Base-by-base conservation (phyloP, 352 stramenopile genomes). In the Hyaloperonospora brassicae region DNA sequence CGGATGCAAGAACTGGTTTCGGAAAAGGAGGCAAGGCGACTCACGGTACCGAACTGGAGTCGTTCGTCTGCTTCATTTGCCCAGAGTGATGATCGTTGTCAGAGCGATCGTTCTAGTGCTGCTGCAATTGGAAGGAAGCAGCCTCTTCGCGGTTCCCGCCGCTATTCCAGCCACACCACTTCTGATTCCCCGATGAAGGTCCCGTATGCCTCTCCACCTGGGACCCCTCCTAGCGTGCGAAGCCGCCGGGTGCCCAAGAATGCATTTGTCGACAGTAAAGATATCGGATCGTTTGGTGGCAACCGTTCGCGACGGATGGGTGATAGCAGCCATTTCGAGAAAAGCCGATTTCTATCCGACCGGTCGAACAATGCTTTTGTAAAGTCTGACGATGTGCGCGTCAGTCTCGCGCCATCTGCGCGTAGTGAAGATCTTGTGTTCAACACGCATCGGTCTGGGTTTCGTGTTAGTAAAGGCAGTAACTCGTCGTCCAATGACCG, bases 351-450 rank as follows among this genome's bases (percentile, higher is more conserved):
- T 25, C 25, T 59, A 21, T 71, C 59, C 14, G 59, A 55, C 23
- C 66, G 56, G 40, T 64, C 59, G 13, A 67, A 65, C 6, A 44
- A 38, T 31, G 49, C 40, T 7, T 68, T 70, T 43, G 47, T 34
- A 21, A 59, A 65, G 35, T 60, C 27, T 34, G 27, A 54, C 0
- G 24, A 41, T 21, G 52, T 50, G 0, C 61, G 61, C 49, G 47
- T 66, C 49, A 70, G 65, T 41, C 35, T 61, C 0, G 55, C 55
- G 23, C 58, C 48, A 45, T 63, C 54, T 3, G 53, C 43, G 12
- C 53, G 66, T 11, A 43, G 57, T 31, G 60, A 67, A 35, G 60
- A 72, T n/a, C 55, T 75, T 45, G 44, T 49, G 38, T 72, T 68
- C 25, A 56, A 50, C 10, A 50, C 56, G 9, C 36, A 64, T n/a